Base-by-base conservation (phyloP, 1,284 basidiomycete genomes). In the Ceraceosorus guamensis region DNA sequence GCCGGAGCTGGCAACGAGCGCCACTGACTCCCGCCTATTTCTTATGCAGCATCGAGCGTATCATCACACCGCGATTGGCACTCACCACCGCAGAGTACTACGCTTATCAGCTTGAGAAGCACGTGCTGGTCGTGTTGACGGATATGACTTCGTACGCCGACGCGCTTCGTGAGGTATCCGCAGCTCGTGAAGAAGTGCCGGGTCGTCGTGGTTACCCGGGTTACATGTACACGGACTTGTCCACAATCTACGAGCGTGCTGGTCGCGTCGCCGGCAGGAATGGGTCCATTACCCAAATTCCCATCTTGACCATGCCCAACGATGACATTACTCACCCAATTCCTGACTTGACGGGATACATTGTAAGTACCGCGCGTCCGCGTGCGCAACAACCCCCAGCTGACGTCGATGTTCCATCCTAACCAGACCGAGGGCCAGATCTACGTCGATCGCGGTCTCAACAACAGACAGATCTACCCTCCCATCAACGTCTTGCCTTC, bases 311-410 rank as follows among this genome's bases (percentile, higher is more conserved):
- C 60, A 99, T 99, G 95, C 95, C 95, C 35, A 99, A 98, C 81
- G 95, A 98, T 79, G 66, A 98, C 83, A 99, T 99, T 78, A 98
- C 95, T 46, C 95, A 99, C 79, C 95, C 95, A 57, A 98, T 99
- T 79, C 95, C 93, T 70, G 95, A 98, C 85, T 82, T 99, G 80
- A 98, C 74, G 39, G 10, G 39, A 41, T 11, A 11, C 39, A 16
- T 24, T 24, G 24, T 24, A 24, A 24, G 24, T 24, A 24, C 24
- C 24, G 24, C 24, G 24, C 24, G 24, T 24, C 24, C 24, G 24
- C 24, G 24, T 24, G 24, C 24, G 24, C 24, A 24, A 3, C 1
- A 24, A 24, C 2, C 24, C 24, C 3, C 2, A 24, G 24, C 24
- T 24, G 24, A 24, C 24, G 24, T 24, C 24, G 24, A 24, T 24